Conservation (phyloP, 2,329 filamentous ascomycete species). For the Colletotrichum melonis region DNA sequence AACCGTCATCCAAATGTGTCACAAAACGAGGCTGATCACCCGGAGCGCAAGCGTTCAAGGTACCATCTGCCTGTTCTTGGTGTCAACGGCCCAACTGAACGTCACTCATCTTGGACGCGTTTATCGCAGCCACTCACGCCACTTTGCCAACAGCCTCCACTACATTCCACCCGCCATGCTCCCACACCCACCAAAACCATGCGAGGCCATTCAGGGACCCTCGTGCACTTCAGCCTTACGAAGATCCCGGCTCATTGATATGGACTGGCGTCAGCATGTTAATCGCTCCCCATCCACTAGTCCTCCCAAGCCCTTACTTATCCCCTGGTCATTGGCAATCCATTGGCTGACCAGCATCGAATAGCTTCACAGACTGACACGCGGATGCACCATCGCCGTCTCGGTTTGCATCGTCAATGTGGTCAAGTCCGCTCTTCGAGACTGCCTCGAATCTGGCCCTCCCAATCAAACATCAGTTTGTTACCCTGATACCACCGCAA, state of each 20-base stretch:
- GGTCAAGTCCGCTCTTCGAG: conserved; percentile 1
- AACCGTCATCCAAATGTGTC: conserved; percentile 19
- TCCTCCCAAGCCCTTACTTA: not conserved
- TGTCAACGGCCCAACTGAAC: conserved; percentile 11
- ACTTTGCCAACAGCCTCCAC: conserved; percentile 12
- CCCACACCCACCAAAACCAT: not conserved
- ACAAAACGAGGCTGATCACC: conserved; percentile 6
- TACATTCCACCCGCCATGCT: not conserved
- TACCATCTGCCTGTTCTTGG: not conserved
- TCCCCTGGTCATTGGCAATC: conserved; percentile 17
- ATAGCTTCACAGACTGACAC: conserved; percentile 8
- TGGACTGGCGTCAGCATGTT: conserved; percentile 31
- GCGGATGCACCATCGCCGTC: conserved; percentile 6
- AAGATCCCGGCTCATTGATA: conserved; percentile 27
- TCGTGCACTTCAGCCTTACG: conserved; percentile 36
- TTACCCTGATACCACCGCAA: not conserved
- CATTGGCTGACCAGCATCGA: conserved; percentile 28
- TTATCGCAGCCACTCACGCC: conserved; percentile 19
- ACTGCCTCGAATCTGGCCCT: conserved; percentile 9
- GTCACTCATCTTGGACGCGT: conserved; percentile 26
- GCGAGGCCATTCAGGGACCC: conserved; percentile 22
- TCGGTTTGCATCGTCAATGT: conserved; percentile 2
- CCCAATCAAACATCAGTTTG: not conserved
- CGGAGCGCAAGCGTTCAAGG: not conserved
- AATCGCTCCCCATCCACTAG: conserved; percentile 31